Evolutionary conservation across 345 rosid genomes (phyloP).

Genomic region (Geranium brycei): DNA sequence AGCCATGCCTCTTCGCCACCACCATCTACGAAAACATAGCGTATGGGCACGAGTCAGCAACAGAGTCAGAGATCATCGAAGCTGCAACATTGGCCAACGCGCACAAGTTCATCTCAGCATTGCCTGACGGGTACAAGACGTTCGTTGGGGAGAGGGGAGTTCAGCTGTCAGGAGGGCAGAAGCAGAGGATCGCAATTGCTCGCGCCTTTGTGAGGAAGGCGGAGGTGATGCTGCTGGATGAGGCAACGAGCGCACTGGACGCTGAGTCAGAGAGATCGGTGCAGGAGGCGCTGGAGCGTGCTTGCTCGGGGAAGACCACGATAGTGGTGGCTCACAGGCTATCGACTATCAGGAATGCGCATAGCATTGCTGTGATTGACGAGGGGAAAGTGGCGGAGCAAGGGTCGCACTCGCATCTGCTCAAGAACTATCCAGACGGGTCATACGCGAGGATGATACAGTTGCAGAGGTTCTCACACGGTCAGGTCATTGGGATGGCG

Average conservation of each 20-base stretch:
- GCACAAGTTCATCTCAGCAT: constrained; percentile 2
- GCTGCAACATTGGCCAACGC: constrained; percentile 1
- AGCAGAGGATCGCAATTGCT: constrained; percentile 1
- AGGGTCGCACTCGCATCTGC: constrained; percentile 11
- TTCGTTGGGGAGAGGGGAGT: constrained; percentile 3
- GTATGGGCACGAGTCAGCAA: background rate
- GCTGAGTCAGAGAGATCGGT: constrained; percentile 1
- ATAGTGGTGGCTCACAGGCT: background rate
- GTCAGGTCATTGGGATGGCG: constrained; percentile 74
- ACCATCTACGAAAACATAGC: background rate
- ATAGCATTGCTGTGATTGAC: background rate
- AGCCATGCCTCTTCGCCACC: background rate
- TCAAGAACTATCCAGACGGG: background rate
- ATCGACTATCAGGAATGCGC: background rate
- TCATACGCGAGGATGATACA: constrained; percentile 59
- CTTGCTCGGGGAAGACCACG: background rate
- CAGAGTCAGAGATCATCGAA: background rate
- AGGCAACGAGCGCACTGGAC: constrained; percentile 3
- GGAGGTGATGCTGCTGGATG: background rate
- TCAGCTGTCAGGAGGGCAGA: constrained; percentile 3
- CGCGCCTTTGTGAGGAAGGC: background rate
- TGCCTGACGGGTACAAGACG: constrained; percentile 2
- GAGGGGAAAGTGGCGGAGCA: background rate
- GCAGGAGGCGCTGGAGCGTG: background rate
- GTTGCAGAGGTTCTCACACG: constrained; percentile 82